Conservation (phyloP, 176 grass and related monocot species). For the Cenchrus fungigraminus region DNA sequence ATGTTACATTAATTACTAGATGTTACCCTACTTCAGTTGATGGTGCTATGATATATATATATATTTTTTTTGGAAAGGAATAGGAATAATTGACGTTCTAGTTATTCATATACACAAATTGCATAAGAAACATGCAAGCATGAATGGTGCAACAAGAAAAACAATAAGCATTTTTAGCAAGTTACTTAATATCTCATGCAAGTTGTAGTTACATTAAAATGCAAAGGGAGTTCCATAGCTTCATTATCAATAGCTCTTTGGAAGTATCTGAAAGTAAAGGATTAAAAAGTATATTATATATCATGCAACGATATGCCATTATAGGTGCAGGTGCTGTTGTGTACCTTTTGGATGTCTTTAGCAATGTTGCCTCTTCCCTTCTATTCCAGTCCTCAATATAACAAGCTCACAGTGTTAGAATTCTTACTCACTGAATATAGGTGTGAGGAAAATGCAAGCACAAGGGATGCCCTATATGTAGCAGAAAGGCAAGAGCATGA, state of each 20-base stretch:
- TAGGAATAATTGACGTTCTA: background rate
- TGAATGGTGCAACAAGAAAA: background rate
- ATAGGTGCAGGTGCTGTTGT: slow-evolving; percentile 2
- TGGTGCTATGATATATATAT: background rate
- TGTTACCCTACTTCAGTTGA: slow-evolving; percentile 39
- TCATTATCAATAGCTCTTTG: slow-evolving; percentile 10
- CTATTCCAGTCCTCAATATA: slow-evolving; percentile 21
- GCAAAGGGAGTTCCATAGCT: slow-evolving; percentile 2
- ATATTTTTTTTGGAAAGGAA: background rate
- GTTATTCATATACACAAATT: background rate
- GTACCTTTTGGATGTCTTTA: background rate
- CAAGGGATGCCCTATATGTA: slow-evolving; percentile 60
- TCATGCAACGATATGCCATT: slow-evolving; percentile 20
- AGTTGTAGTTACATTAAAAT: background rate
- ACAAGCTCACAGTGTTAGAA: background rate
- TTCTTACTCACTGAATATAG: slow-evolving; percentile 50
- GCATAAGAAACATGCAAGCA: background rate
- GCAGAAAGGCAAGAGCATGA: slow-evolving; percentile 72
- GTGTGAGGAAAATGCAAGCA: slow-evolving; percentile 66
- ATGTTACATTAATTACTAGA: slow-evolving; percentile 29
- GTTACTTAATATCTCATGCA: background rate
- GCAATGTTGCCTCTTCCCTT: background rate
- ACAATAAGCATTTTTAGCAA: background rate
- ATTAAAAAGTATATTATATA: slow-evolving; percentile 11
- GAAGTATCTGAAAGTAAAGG: slow-evolving; percentile 2